Base-by-base conservation (phyloP, 371 early-diverging fungal species). In the Mortierella sp. region DNA sequence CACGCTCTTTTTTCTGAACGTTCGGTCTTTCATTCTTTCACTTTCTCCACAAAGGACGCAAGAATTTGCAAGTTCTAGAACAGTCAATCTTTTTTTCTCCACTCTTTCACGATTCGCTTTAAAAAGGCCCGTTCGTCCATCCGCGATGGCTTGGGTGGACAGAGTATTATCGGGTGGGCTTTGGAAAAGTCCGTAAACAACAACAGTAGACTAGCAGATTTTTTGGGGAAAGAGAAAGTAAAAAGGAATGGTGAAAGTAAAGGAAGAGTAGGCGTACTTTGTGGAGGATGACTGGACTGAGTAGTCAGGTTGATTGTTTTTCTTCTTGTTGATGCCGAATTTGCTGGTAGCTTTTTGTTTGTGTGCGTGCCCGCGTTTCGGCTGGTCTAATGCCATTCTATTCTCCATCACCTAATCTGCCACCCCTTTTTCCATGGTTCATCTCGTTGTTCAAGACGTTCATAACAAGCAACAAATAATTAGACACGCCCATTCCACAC, bases 1-100 rank as follows among this genome's bases (percentile, higher is more conserved):
- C 58, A 58, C 37, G 58, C 58, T 58, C 58, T 29, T 58, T 58
- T 58, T 55, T 31, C 2, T 34, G 19, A 58, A 29, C 58, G 58
- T 31, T 34, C 34, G 34, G 34, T 7, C 58, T 58, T 58, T 58
- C 37, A 58, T 58, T 58, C 34, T 16, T 19, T 4, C 47, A 31
- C 4, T 29, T 58, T 58, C 58, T 58, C 58, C 58, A 58, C 58
- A 58, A 58, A 16, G 16, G 50, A 14, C n/a, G 22, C 24, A 24
- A n/a, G 55, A 55, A 11, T 8, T 55, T 10, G 16, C n/a, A n/a
- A 29, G 19, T 55, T 58, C 31, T 19, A 19, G 50, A 24, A 22
- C n/a, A 50, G 24, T 7, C 24, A 50, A 6, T 47, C 2, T 47
- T 16, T 47, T 47, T 47, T 1, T 16, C 22, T 22, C 1, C 47